A percentile compares a stretch with the other conserved stretches of the same genome.
Conservation (phyloP, 805 yeast genomes). For the Jamesozyma jinghongensis region DNA sequence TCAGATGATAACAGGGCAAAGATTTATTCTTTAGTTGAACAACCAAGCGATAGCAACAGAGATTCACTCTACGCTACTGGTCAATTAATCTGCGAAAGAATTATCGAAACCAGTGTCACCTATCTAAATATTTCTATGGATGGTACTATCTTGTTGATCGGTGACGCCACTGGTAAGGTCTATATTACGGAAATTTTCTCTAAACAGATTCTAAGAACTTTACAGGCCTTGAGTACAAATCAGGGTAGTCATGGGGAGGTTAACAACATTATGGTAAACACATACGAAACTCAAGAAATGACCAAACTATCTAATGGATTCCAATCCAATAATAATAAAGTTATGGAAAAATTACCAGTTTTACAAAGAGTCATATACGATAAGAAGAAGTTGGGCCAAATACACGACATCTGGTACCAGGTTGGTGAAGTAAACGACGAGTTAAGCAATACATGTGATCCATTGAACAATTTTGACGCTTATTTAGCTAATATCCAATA, state of each 20-base stretch:
- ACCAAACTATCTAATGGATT: conserved; percentile 1
- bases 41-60: conserved; percentile 6
- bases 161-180: conserved; percentile 64
- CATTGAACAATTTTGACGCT: conserved; percentile 33
- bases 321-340: neutral
- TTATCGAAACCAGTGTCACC: conserved; percentile 35
- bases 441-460: conserved; percentile 7
- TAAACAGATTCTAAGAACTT: conserved; percentile 55
- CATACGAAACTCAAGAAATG: conserved; percentile 4
- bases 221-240: conserved; percentile 28
- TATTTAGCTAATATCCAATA: conserved; percentile 42
- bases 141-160: conserved; percentile 63
- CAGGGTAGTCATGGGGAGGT: conserved; percentile 20
- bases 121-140: conserved; percentile 57
- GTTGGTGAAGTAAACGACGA: conserved; percentile 12
- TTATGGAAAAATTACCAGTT: conserved; percentile 41
- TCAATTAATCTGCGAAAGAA: conserved; percentile 20
- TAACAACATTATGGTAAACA: conserved; percentile 17
- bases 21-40: conserved; percentile 42
- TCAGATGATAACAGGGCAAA: conserved; percentile 35
- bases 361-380: conserved; percentile 53
- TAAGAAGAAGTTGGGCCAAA: conserved; percentile 26
- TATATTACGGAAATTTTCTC: conserved; percentile 60
- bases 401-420: conserved; percentile 38
- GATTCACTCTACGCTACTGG: conserved; percentile 19